phyloP scores from a whole-genome alignment of 2,329 filamentous ascomycete species.

The Colletotrichum sp. region DNA sequence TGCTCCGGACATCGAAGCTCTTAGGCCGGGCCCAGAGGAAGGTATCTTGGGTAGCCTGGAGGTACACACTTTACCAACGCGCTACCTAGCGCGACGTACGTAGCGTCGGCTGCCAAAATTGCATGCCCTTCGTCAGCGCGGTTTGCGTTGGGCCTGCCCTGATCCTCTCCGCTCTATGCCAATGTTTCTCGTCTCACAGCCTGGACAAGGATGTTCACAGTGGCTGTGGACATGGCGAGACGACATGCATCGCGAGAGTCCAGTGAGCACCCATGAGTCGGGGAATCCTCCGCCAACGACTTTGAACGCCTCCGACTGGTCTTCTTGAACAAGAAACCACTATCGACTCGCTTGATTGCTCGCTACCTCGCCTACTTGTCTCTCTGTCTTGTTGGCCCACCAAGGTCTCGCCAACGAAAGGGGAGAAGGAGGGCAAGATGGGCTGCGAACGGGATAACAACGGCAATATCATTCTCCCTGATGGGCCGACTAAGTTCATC shows the following conservation, averaged over 20 bases:
- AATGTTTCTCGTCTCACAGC: background rate
- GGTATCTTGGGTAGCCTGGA: background rate
- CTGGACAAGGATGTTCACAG: background rate
- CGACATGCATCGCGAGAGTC: background rate
- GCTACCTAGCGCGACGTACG: too few species aligned
- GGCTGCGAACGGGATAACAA: background rate
- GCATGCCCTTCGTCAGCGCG: too few species aligned
- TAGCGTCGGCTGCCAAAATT: too few species aligned
- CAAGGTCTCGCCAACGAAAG: background rate
- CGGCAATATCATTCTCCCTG: background rate
- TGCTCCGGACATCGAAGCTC: background rate
- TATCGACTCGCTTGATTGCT: background rate
- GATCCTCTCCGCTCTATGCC: too few species aligned
- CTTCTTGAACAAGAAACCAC: background rate
- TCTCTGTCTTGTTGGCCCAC: background rate
- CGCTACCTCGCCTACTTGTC: background rate
- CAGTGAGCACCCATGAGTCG: background rate
- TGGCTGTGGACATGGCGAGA: background rate
- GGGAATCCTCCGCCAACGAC: background rate
- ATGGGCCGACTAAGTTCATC: background rate
- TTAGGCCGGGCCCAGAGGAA: background rate
- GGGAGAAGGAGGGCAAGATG: background rate
- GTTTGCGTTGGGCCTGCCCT: too few species aligned
- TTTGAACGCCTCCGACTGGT: background rate
- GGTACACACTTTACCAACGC: too few species aligned